A percentile compares a stretch with the other conserved stretches of the same genome.
Conservation (phyloP, 1,284 basidiomycete genomes). For the Phellopilus nigrolimitatus region DNA sequence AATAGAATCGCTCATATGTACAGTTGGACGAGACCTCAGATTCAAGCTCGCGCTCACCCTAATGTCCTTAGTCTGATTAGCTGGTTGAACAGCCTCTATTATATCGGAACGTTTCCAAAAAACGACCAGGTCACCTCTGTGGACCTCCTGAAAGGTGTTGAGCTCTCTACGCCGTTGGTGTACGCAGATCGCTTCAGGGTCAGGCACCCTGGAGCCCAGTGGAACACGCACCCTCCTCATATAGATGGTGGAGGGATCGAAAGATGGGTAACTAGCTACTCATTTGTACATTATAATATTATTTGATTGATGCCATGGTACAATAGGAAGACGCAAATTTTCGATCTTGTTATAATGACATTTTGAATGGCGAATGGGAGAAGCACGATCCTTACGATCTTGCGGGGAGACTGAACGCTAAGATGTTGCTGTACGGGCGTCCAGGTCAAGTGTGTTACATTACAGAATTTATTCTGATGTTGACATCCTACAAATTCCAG, state of each 20-base stretch:
- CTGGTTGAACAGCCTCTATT: constrained; percentile 66
- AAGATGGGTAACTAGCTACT: constrained; percentile 48
- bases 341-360: constrained; percentile 59
- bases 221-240: constrained; percentile 70
- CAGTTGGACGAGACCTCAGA: constrained; percentile 68
- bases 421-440: constrained; percentile 56
- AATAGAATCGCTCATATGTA: background rate
- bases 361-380: constrained; percentile 65
- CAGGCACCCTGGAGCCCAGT: constrained; percentile 66
- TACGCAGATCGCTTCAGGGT: constrained; percentile 86
- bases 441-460: constrained; percentile 43
- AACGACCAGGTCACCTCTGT: constrained; percentile 27
- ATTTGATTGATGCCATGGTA: background rate
- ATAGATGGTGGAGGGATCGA: constrained; percentile 81
- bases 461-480: background rate
- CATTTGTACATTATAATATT: background rate
- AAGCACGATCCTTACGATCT: constrained; percentile 69
- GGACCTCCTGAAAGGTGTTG: constrained; percentile 45
- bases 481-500: constrained; percentile 26
- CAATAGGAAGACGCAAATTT: constrained; percentile 60
- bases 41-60: constrained; percentile 70
- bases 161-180: constrained; percentile 61
- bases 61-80: constrained; percentile 57
- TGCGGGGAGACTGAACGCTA: constrained; percentile 54
- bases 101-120: constrained; percentile 21